Base-by-base conservation (phyloP, 805 yeast species). In the Candida corydali region DNA sequence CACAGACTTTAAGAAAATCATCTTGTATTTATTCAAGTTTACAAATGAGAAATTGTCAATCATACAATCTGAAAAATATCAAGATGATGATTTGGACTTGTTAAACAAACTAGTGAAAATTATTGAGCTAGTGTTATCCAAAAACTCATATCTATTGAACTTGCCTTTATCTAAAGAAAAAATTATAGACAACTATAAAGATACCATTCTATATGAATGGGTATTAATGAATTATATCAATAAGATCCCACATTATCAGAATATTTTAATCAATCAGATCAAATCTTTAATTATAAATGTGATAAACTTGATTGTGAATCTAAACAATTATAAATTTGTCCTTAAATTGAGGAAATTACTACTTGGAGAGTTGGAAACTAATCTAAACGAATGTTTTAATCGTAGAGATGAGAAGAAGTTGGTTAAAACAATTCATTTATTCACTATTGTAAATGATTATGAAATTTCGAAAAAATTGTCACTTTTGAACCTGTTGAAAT, bases 1-100 rank as follows among this genome's bases (percentile, higher is more conserved):
- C 24, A 54, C 65, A 8, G 69, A 67, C 44, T 65, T 63, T 46
- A 60, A 56, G 36, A 59, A 57, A 34, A 44, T 66, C 34, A 40
- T 54, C 14, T 46, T 64, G 7, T 63, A 57, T 40, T 48, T 67
- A 16, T 54, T 63, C 37, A 53, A 56, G 12, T 63, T 63, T 40
- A 47, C 63, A 26, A 46, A 56, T 34, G 54, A 52, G 17, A 48
- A 52, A 31, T 49, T 61, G 8, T 23, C 33, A 3, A 37, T 37
- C 7, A 17, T 18, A 17, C 19, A 17, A 5, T 20, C 10, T n/a
- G 9, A n/a, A 4, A 17, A 33, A 37, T 17, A 26, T 12, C 39
- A 44, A n/a, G 18, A 37, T 8, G 36, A 42, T 18, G 20, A 37
- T 3, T 15, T 34, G 20, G 38, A 40, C 4, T 43, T 58, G 23